phyloP scores from a whole-genome alignment of 2,329 filamentous ascomycete genomes.

The Hypomyces perniciosus region DNA sequence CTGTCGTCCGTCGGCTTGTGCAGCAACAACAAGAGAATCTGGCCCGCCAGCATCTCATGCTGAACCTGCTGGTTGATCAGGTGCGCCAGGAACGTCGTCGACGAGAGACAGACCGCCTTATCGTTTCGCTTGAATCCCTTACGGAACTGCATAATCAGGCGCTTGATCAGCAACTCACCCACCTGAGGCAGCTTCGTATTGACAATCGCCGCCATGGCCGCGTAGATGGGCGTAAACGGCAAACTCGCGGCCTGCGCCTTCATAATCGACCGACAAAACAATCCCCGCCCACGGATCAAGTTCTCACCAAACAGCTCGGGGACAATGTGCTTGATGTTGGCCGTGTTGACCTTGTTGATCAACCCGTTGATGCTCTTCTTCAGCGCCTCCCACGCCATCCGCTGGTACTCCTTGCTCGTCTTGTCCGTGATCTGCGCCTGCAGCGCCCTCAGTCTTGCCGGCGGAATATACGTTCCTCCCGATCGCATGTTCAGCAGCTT shows the following conservation, averaged over 20 bases:
- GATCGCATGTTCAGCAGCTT: conserved; percentile 88
- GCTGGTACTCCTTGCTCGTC: conserved; percentile 92
- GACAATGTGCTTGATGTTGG: conserved; percentile 96
- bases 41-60: conserved; percentile 86
- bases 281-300: conserved; percentile 77
- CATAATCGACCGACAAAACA: conserved; percentile 96
- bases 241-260: conserved; percentile 95
- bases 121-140: conserved; percentile 96
- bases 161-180: conserved; percentile 80
- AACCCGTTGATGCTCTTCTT: conserved; percentile 99
- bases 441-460: conserved; percentile 79
- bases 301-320: conserved; percentile 96
- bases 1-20: conserved; percentile 96
- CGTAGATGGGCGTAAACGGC: conserved; percentile 94
- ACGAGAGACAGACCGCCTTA: conserved; percentile 89
- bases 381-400: conserved; percentile 97
- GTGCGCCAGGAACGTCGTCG: conserved; percentile 91
- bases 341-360: conserved; percentile 98
- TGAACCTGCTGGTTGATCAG: conserved; percentile 94
- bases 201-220: conserved; percentile 90
- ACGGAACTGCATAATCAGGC: conserved; percentile 84
- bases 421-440: conserved; percentile 98
- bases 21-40: conserved; percentile 85
- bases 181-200: conserved; percentile 96
- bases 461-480: conserved; percentile 93